Percentiles rank a stretch among this genome's conserved stretches.
These are phyloP conservation scores for Endocarpon pusillum DNA, from an alignment of 495 filamentous ascomycete genomes.

Conservation along the genomic window DNA sequence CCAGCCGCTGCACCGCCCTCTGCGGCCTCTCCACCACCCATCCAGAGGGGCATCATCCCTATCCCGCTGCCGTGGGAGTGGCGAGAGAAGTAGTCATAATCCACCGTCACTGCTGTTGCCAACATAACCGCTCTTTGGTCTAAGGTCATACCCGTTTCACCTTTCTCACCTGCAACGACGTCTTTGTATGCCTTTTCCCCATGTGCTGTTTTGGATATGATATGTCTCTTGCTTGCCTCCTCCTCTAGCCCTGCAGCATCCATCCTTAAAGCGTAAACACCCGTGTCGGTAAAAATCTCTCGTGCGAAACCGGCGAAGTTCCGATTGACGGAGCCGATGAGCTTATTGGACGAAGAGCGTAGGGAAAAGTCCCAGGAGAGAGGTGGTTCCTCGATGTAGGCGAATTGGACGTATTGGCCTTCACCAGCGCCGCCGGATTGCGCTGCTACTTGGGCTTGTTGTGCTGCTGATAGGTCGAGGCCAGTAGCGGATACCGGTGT, in stretches of 20 bases:
- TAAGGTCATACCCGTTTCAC: conserved; percentile 39
- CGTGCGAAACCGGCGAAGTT: conserved; percentile 53
- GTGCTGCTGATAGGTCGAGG: conserved; percentile 29
- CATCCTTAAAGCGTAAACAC: conserved; percentile 53
- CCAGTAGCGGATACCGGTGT: conserved; percentile 24
- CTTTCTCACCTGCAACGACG: too few species aligned
- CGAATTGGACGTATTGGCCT: conserved; percentile 44
- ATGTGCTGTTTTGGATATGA: conserved; percentile 16
- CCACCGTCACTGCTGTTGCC: conserved; percentile 50
- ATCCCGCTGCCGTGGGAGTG: conserved; percentile 31
- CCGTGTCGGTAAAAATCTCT: conserved; percentile 56
- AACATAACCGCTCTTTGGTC: conserved; percentile 59
- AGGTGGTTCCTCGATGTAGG: conserved; percentile 39
- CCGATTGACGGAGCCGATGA: conserved; percentile 48
- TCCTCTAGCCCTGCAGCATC: conserved; percentile 34
- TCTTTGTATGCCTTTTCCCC: conserved; percentile 5
- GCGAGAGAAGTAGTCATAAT: conserved; percentile 60
- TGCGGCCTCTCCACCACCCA: conserved; percentile 30
- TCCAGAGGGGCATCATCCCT: conserved; percentile 42
- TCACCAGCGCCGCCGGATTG: conserved; percentile 11
- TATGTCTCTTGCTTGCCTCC: conserved; percentile 12
- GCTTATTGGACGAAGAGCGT: conserved; percentile 23
- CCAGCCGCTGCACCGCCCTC: conserved; percentile 18
- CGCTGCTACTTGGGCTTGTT: conserved; percentile 28
- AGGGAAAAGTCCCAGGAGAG: conserved; percentile 44